Conservation (phyloP, 257 asterid species). For the Solanum virginianum region DNA sequence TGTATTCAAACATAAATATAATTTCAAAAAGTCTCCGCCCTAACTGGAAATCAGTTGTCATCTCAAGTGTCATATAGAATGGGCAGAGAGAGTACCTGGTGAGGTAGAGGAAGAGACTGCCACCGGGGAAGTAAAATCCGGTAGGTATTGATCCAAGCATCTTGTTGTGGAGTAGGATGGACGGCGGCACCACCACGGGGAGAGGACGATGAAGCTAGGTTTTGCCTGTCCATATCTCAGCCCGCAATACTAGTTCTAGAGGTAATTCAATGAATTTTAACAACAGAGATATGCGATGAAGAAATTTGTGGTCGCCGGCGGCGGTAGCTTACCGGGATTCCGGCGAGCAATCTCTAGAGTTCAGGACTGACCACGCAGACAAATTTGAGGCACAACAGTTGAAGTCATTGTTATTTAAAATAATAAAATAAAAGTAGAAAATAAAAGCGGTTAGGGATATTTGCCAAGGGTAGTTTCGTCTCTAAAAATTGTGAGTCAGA, state of each 20-base stretch:
- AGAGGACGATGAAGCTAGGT: conserved; percentile 71
- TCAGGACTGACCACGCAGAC: background rate
- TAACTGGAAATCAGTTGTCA: background rate
- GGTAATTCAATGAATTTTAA: background rate
- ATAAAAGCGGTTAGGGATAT: background rate
- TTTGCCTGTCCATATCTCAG: conserved; percentile 44
- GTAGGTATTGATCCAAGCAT: conserved; percentile 60
- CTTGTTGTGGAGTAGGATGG: conserved; percentile 57
- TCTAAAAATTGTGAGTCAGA: background rate
- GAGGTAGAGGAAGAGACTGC: conserved; percentile 40
- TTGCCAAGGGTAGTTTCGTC: background rate
- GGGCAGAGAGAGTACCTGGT: conserved; percentile 30
- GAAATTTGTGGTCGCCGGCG: background rate
- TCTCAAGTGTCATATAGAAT: background rate
- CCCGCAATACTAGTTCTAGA: background rate
- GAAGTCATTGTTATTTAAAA: background rate
- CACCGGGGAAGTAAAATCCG: conserved; percentile 47
- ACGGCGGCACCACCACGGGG: conserved; percentile 7
- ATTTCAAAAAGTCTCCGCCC: background rate
- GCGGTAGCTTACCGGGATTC: background rate
- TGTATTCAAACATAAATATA: background rate
- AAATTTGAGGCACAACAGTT: background rate
- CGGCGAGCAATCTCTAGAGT: background rate
- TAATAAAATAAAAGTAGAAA: background rate
- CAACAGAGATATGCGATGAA: background rate